These are phyloP conservation scores for Maudiozyma saulgeensis DNA, from an alignment of 805 yeast genomes.

Conservation along the genomic window DNA sequence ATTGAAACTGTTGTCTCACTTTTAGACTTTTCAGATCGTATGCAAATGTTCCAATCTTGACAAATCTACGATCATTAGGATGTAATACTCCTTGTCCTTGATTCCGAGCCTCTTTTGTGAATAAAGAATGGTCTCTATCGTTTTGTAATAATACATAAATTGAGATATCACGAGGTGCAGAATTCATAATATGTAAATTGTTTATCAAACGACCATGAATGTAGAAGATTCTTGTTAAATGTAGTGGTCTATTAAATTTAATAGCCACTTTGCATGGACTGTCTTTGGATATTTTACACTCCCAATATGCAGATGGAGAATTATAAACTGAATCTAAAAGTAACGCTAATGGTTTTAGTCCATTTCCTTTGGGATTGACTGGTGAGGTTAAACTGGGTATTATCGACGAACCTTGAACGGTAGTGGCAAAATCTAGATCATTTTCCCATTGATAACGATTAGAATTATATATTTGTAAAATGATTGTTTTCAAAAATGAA, in stretches of 20 bases:
- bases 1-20: conserved; percentile 22
- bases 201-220: conserved; percentile 31
- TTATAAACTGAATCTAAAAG: conserved; percentile 14
- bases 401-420: conserved; percentile 30
- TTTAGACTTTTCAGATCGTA: conserved; percentile 19
- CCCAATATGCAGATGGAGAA: conserved; percentile 27
- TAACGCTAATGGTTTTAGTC: conserved; percentile 20
- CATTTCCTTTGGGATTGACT: conserved; percentile 23
- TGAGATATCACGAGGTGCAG: conserved; percentile 32
- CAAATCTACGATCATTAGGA: conserved; percentile 14
- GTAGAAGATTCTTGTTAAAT: conserved; percentile 30
- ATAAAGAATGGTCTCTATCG: conserved; percentile 4
- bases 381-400: conserved; percentile 30
- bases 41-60: conserved; percentile 22
- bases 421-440: conserved; percentile 30
- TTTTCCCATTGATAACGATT: conserved; percentile 28
- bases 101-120: conserved; percentile 11
- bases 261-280: conserved; percentile 29
- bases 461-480: conserved; percentile 24
- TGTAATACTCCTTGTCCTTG: conserved; percentile 12
- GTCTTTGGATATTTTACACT: conserved; percentile 18
- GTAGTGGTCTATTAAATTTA: conserved; percentile 32
- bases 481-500: conserved; percentile 19
- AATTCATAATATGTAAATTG: conserved; percentile 30
- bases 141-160: conserved; percentile 23